These are phyloP conservation scores for Claviceps sp. DNA, from an alignment of 2,329 filamentous ascomycete species.

Conservation along the genomic window DNA sequence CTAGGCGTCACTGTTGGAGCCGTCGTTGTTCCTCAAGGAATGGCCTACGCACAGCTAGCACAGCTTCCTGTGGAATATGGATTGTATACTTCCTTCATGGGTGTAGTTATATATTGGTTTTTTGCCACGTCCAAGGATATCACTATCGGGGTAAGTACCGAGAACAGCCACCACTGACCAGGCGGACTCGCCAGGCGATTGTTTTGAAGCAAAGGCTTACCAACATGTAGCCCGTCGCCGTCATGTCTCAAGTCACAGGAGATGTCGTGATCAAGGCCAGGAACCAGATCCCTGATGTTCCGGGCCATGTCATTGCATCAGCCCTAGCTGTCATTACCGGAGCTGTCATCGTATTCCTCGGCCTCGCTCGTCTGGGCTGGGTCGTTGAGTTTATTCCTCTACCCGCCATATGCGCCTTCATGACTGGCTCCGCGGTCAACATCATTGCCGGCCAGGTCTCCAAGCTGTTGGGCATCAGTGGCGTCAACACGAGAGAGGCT, in stretches of 20 bases:
- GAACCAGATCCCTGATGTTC: conserved; percentile 23
- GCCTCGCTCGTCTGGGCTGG: conserved; percentile 38
- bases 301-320: conserved; percentile 31
- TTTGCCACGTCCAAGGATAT: conserved; percentile 92
- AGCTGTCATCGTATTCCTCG: conserved; percentile 33
- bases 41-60: conserved; percentile 39
- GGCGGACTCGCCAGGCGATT: background rate
- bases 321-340: conserved; percentile 35
- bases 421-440: conserved; percentile 38
- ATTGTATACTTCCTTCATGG: conserved; percentile 75
- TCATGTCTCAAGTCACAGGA: conserved; percentile 39
- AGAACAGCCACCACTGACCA: background rate
- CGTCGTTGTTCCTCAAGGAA: conserved; percentile 40
- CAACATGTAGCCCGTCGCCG: conserved; percentile 32
- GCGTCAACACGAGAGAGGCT: conserved; percentile 34
- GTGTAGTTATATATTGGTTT: conserved; percentile 90
- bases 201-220: background rate
- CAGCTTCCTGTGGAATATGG: conserved; percentile 35
- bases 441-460: conserved; percentile 37
- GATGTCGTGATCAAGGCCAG: conserved; percentile 30
- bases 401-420: conserved; percentile 39
- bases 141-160: conserved; percentile 59
- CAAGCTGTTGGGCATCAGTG: conserved; percentile 36
- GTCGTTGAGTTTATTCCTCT: conserved; percentile 41
- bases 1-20: conserved; percentile 33